Evolutionary conservation across 2,329 filamentous ascomycete species (phyloP), one percentile per base, ranked within the genome.

Genomic region (Arthroderma uncinatum): DNA sequence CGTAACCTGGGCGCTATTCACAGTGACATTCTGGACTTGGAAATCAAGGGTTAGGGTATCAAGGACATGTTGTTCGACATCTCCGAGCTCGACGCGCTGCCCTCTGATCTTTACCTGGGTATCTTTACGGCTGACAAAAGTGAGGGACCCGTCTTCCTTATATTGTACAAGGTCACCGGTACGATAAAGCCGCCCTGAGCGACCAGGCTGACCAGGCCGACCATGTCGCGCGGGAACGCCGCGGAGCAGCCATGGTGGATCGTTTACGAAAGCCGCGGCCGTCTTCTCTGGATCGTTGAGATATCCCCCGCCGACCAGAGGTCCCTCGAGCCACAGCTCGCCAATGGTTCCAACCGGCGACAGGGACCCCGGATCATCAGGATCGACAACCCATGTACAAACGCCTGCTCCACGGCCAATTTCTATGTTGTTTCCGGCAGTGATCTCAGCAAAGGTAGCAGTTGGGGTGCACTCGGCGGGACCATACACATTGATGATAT

Each of bases 91-190:
- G 0, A 95, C 76, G 9, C 89, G 78, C 67, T 95, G 89, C 0
- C 89, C 89, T 10, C 89, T 82, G 2, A 95, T 77, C 68, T 95
- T 95, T 60, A 94, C 84, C 68, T 95, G 5, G 64, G n/a, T n/a
- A n/a, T n/a, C n/a, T n/a, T n/a, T n/a, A n/a, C n/a, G n/a, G n/a
- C n/a, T n/a, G n/a, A n/a, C 53, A 56, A 60, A 65, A 5, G 54
- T 34, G 16, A 60, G 55, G 1, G 58, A 34, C 9, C 62, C 62
- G 30, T 64, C 57, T 2, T 55, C 23, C 25, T 63, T 56, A 28
- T 63, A 64, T 33, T 57, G 40, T n/a, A 64, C 59, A 1, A 66
- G 54, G 53, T 67, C 65, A 2, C 65, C 65, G 1, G 64, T 64
- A 28, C 57, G 60, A 44, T 66, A 67, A 2, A 62, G 28, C 23